These are phyloP conservation scores for Yueomyces sp. DNA, from an alignment of 1,139 yeast genomes.

Conservation along the genomic window DNA sequence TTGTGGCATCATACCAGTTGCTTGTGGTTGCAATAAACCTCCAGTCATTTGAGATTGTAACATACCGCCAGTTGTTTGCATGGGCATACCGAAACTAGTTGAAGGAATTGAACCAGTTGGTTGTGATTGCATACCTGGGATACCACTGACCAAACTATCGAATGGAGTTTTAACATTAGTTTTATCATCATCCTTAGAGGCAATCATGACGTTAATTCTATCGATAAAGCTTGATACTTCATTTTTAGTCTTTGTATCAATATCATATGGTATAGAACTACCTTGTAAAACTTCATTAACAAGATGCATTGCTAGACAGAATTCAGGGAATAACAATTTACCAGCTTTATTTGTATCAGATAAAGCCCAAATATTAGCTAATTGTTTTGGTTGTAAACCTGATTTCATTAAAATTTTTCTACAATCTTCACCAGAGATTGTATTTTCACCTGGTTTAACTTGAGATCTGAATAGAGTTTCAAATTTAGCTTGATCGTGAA, in stretches of 20 bases:
- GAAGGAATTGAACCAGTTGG: slow-evolving; percentile 26
- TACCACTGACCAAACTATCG: slow-evolving; percentile 19
- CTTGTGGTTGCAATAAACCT: slow-evolving; percentile 22
- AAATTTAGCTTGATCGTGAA: slow-evolving; percentile 75
- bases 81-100: slow-evolving; percentile 17
- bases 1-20: slow-evolving; percentile 24
- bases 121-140: slow-evolving; percentile 21
- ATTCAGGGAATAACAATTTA: slow-evolving; percentile 79
- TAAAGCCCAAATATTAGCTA: slow-evolving; percentile 84
- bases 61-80: slow-evolving; percentile 24
- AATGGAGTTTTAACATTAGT: slow-evolving; percentile 21
- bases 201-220: slow-evolving; percentile 70
- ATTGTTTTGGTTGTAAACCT: slow-evolving; percentile 57
- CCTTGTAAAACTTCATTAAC: slow-evolving; percentile 73
- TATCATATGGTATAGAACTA: slow-evolving; percentile 54
- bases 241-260: slow-evolving; percentile 63
- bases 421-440: slow-evolving; percentile 69
- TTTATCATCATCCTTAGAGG: slow-evolving; percentile 36
- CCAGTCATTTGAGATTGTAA: slow-evolving; percentile 1
- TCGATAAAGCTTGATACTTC: slow-evolving; percentile 85
- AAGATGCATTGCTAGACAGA: slow-evolving; percentile 83
- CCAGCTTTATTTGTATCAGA: slow-evolving; percentile 86
- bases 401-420: slow-evolving; percentile 72
- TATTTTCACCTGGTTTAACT: slow-evolving; percentile 63
- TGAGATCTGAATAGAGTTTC: slow-evolving; percentile 71